Evolutionary conservation across 352 stramenopile species (phyloP), one percentile per base, ranked within the genome.

Genomic region (Thalassiosira livingstoniorum): DNA sequence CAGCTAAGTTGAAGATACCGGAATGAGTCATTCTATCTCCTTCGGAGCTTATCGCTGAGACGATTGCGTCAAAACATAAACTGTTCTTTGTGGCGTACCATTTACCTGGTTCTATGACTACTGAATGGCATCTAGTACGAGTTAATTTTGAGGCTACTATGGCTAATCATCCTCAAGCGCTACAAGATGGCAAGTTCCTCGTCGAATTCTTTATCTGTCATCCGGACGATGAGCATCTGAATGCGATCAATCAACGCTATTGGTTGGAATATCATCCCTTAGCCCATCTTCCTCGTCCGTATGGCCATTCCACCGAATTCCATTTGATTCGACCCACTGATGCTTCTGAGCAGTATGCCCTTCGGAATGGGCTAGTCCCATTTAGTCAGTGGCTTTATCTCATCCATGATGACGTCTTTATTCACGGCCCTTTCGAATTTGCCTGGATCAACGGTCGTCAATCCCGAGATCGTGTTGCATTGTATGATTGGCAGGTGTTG

Each of bases 61-160:
- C 61, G 7, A 21, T 51, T 13, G 21, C 31, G 7, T 63, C 39
- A 21, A n/a, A 2, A 18, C 25, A 66, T 13, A 45, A 45, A 21
- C 31, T 78, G 7, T 70, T 78, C 21, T 54, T 68, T 37, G 61
- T 69, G 35, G 5, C 42, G 23, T 43, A 39, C 25, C 4, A 18
- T 25, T 1, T 65, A 0, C 70, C 70, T 31, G 42, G 32, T 4
- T 32, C 23, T 39, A 23, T 11, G 11, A 15, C 11, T 7, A 15
- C 27, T 43, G 70, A 78, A 60, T 78, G 70, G 70, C 18, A 35
- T 42, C 39, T 78, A 4, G 58, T 78, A 2, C 31, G 45, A 13
- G 39, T 78, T 10, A 60, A 10, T 4, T 18, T 63, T 1, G 1
- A 37, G 7, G 29, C 39, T 31, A 35, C 43, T 18, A 4, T 78